Base-by-base conservation (phyloP, 2,329 filamentous ascomycete species). In the Thelonectria rubi region DNA sequence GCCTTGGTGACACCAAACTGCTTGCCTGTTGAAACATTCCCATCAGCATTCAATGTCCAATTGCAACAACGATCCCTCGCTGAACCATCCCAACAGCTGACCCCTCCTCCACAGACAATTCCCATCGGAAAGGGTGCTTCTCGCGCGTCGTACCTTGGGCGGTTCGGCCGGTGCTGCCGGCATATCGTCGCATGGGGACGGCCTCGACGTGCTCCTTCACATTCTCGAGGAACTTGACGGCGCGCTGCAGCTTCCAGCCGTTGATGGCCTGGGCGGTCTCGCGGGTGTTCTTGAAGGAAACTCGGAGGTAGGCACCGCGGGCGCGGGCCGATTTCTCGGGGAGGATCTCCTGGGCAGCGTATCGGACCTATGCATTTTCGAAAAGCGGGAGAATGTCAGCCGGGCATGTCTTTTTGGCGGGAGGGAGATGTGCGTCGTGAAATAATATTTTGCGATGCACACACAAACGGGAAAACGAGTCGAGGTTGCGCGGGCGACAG, bases 231-330 rank as follows among this genome's bases (percentile, higher is more conserved):
- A 97, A 99, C 80, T 90, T 89, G 75, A 97, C 85, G 77, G 95
- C 95, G 79, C 95, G 94, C 84, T 93, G 87, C 79, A 98, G 81
- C 88, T 97, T 97, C 93, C 93, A 97, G 84, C 94, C 94, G 85
- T 95, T 98, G 89, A 99, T 97, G 78, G 94, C 94, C 88, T 98
- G 95, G 72, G 96, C 95, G 74, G 94, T 97, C 88, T 99, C 96
- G 80, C 95, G 93, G 81, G 95, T 99, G 91, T 99, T 99, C 91
- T 99, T 99, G 92, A 97, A 99, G 76, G 92, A 97, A 76, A 98
- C 94, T 81, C 95, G 93, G 77, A 99, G 92, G 88, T 98, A 99
- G 81, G 94, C 93, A 84, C 96, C 95, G 84, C 95, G 94, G 80
- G 94, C 91, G 86, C 94, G 93, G 83, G 95, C 95, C 85, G 92